phyloP scores from a whole-genome alignment of 225 moss, liverwort and hornwort species.

The Ulota crispa region DNA sequence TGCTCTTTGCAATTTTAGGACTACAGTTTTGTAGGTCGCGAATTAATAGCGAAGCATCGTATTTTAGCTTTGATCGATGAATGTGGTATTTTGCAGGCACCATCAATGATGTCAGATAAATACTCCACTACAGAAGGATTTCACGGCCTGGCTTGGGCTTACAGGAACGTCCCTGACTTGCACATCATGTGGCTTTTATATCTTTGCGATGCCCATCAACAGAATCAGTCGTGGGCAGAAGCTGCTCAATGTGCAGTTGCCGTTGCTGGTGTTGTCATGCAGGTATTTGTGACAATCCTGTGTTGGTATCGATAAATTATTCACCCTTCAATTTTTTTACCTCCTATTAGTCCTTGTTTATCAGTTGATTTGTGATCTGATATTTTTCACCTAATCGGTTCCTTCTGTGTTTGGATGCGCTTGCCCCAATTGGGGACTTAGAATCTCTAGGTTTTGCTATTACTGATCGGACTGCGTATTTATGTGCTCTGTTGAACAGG shows the following conservation, averaged over 20 bases:
- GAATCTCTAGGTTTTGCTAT: not conserved
- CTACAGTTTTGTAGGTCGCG: constrained; percentile 14
- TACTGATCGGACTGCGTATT: constrained; percentile 4
- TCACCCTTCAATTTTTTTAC: not conserved
- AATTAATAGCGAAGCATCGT: not conserved
- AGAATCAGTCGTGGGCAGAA: constrained; percentile 99
- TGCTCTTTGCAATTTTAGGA: not conserved
- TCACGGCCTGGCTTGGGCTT: constrained; percentile 96
- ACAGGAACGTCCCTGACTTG: constrained; percentile 94
- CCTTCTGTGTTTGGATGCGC: not conserved
- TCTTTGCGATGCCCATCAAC: constrained; percentile 95
- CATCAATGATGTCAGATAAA: constrained; percentile 78
- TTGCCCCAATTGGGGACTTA: not conserved
- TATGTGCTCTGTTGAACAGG: constrained; percentile 49
- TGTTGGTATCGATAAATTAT: not conserved
- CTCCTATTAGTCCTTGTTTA: not conserved
- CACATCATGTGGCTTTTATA: constrained; percentile 99
- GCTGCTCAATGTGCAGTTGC: constrained; percentile 98
- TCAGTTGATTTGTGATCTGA: not conserved
- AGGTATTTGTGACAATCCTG: constrained; percentile 47
- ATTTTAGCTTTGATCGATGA: not conserved
- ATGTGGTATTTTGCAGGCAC: constrained; percentile 59
- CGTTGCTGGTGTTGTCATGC: constrained; percentile 98
- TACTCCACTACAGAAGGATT: constrained; percentile 97
- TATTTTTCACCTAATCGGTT: not conserved